Percentiles rank a stretch among this genome's conserved stretches.
phyloP scores from a whole-genome alignment of 129 eudicot species.

The Saussurea involucrata region DNA sequence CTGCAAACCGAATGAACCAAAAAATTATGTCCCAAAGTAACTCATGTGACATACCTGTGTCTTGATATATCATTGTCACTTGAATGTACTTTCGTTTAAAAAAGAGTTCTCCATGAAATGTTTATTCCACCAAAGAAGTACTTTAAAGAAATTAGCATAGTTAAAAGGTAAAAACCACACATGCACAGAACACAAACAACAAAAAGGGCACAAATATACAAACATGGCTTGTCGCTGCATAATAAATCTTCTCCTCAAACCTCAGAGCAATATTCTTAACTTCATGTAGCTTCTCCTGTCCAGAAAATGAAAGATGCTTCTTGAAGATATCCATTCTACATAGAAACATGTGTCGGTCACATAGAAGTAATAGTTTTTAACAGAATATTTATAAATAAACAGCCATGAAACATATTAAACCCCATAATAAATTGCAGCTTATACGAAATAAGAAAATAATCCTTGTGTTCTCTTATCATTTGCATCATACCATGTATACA shows the following conservation, averaged over 20 bases:
- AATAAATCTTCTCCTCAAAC: constrained; percentile 58
- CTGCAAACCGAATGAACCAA: constrained; percentile 36
- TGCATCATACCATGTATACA: constrained; percentile 6
- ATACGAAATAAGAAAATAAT: background rate
- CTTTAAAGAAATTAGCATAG: background rate
- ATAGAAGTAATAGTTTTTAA: background rate
- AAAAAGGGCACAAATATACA: background rate
- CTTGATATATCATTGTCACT: background rate
- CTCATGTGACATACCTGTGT: background rate
- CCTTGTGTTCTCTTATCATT: background rate
- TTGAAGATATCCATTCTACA: constrained; percentile 56
- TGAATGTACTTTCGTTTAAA: background rate
- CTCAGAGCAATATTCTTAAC: constrained; percentile 43
- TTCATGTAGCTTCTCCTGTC: constrained; percentile 49
- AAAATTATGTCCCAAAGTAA: background rate
- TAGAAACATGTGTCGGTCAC: constrained; percentile 6
- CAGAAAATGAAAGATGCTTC: constrained; percentile 50
- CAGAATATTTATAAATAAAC: background rate
- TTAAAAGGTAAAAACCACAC: background rate
- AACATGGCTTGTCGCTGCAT: constrained; percentile 57
- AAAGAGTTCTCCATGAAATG: background rate
- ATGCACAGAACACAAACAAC: constrained; percentile 1
- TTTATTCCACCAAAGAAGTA: background rate
- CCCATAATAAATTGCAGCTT: background rate
- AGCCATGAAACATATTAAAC: background rate